Evolutionary conservation across 1,284 basidiomycete genomes (phyloP).

Genomic region (Cryptococcus sp.): DNA sequence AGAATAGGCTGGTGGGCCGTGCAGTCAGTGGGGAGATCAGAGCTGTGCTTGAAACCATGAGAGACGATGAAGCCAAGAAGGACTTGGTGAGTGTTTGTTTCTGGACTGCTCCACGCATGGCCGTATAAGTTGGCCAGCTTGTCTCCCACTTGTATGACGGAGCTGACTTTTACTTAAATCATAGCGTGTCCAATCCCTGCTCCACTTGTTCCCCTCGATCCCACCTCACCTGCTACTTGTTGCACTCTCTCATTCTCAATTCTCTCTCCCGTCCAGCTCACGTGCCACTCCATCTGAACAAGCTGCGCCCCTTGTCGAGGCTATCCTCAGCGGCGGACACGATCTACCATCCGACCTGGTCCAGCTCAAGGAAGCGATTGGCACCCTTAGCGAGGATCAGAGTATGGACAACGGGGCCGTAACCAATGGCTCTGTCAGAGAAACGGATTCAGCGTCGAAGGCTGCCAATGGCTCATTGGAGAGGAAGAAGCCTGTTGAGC

Average conservation of each 20-base stretch:
- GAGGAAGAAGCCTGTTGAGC: constrained; percentile 52
- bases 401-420: not conserved
- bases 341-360: constrained; percentile 40
- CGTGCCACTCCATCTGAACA: constrained; percentile 31
- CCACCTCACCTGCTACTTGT: constrained; percentile 39
- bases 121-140: no score
- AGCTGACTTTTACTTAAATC: not conserved
- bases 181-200: constrained; percentile 35
- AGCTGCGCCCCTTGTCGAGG: constrained; percentile 45
- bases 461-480: not conserved
- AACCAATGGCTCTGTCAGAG: no score
- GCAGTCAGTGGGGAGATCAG: constrained; percentile 1
- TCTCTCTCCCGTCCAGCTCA: constrained; percentile 22
- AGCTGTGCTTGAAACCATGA: constrained; percentile 6
- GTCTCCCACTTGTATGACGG: not conserved
- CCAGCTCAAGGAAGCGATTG: constrained; percentile 33
- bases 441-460: not conserved
- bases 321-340: constrained; percentile 39
- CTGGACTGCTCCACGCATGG: constrained; percentile 3
- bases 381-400: not conserved
- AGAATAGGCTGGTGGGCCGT: not conserved
- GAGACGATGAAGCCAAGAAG: constrained; percentile 14
- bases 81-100: constrained; percentile 24
- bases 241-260: constrained; percentile 47
- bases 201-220: constrained; percentile 44